Percentiles rank a stretch among this genome's conserved stretches.
These are phyloP conservation scores for Botryotinia narcissicola DNA, from an alignment of 2,329 filamentous ascomycete species.

Conservation along the genomic window DNA sequence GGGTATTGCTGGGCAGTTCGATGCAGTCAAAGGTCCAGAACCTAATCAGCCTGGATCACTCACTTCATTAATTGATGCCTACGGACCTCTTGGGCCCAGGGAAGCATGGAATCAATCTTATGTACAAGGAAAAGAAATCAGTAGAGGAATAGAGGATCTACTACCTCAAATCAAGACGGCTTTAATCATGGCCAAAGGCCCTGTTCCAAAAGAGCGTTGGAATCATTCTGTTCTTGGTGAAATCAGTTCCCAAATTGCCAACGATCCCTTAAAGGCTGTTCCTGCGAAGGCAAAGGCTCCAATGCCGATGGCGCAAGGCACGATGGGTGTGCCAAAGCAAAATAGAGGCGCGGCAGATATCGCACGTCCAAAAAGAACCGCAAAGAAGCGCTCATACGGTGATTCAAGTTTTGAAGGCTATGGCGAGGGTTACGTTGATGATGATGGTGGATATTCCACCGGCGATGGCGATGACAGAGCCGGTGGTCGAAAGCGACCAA, in stretches of 20 bases:
- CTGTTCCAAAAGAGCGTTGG: slow-evolving; percentile 54
- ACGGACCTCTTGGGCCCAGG: slow-evolving; percentile 41
- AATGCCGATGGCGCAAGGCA: not conserved
- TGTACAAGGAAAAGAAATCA: slow-evolving; percentile 55
- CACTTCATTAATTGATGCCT: slow-evolving; percentile 48
- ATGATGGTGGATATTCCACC: slow-evolving; percentile 67
- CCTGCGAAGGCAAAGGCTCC: slow-evolving; percentile 21
- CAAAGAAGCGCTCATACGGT: slow-evolving; percentile 74
- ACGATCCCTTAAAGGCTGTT: slow-evolving; percentile 24
- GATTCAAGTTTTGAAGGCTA: slow-evolving; percentile 75
- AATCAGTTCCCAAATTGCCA: slow-evolving; percentile 35
- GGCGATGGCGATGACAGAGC: slow-evolving; percentile 64
- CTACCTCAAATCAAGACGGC: slow-evolving; percentile 49
- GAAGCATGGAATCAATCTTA: slow-evolving; percentile 56
- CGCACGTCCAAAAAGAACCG: slow-evolving; percentile 59
- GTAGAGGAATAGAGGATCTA: slow-evolving; percentile 49
- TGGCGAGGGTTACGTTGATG: slow-evolving; percentile 67
- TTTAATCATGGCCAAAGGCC: slow-evolving; percentile 56
- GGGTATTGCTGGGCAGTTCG: slow-evolving; percentile 60
- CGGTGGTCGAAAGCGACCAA: slow-evolving; percentile 58
- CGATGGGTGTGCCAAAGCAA: not conserved
- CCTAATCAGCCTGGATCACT: slow-evolving; percentile 40
- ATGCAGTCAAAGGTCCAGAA: slow-evolving; percentile 55
- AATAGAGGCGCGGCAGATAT: slow-evolving; percentile 25
- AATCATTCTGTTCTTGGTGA: slow-evolving; percentile 59